Percentiles rank a stretch among this genome's conserved stretches.
Conservation (phyloP, 2,329 filamentous ascomycete genomes). For the Sporothrix brasiliensis region DNA sequence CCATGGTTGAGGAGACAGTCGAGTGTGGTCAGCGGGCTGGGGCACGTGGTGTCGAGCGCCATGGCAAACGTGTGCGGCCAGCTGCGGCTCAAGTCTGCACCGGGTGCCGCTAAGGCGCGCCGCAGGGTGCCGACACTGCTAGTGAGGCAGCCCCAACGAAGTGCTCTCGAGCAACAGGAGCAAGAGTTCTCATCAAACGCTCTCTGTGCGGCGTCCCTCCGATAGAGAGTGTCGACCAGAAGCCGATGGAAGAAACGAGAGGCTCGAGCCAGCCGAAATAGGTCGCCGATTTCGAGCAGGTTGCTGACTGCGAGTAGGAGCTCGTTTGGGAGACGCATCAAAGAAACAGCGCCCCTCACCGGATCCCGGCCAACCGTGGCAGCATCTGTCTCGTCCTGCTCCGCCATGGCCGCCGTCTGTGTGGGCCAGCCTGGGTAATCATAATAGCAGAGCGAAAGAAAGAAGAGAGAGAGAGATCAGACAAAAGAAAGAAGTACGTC, state of each 20-base stretch:
- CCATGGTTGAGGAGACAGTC: constrained; percentile 23
- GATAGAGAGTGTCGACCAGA: constrained; percentile 21
- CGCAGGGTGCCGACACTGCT: constrained; percentile 26
- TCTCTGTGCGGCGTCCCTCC: constrained; percentile 5
- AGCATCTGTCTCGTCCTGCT: background rate
- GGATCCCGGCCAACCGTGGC: background rate
- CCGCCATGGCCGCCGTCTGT: constrained; percentile 14
- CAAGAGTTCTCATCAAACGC: background rate
- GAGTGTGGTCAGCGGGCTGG: background rate
- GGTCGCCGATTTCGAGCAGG: constrained; percentile 4
- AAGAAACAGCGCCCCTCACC: background rate
- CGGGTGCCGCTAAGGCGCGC: constrained; percentile 16
- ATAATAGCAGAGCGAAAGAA: too few species aligned
- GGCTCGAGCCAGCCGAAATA: constrained; percentile 6
- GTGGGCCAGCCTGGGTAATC: background rate
- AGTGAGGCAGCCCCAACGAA: constrained; percentile 21
- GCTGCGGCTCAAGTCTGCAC: background rate
- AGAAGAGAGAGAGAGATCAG: background rate
- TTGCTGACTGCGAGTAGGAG: constrained; percentile 25
- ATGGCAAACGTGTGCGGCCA: background rate
- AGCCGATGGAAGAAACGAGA: constrained; percentile 26
- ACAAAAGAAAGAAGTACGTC: background rate
- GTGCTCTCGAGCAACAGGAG: background rate
- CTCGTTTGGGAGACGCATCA: constrained; percentile 27
- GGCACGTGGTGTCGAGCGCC: constrained; percentile 21